These are phyloP conservation scores for Parsonsia alboflavescens DNA, from an alignment of 257 asterid species.

Conservation along the genomic window DNA sequence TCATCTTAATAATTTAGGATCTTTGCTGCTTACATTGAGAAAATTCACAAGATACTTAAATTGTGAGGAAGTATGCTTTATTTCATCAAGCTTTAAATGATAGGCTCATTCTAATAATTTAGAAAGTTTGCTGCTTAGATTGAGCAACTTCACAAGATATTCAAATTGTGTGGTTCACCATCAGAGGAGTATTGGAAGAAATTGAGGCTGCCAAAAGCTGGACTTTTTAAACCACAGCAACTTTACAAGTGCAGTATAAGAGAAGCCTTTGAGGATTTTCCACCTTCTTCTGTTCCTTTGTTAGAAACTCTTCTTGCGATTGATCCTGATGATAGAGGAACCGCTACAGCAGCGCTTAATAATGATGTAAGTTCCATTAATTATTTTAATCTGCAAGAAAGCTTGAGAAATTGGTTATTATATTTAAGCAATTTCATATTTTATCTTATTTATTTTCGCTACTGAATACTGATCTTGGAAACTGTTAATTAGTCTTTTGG, in stretches of 20 bases:
- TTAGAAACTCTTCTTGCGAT: slow-evolving; percentile 69
- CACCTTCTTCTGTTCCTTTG: slow-evolving; percentile 55
- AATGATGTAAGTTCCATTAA: slow-evolving; percentile 47
- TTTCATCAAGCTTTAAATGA: not conserved
- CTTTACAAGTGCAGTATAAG: slow-evolving; percentile 58
- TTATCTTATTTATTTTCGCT: not conserved
- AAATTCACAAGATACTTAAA: slow-evolving; percentile 76
- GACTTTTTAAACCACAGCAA: slow-evolving; percentile 78
- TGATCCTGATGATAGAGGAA: slow-evolving; percentile 78
- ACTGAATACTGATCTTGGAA: not conserved
- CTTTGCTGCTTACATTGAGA: slow-evolving; percentile 56
- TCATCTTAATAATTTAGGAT: not conserved
- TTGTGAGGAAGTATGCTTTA: slow-evolving; percentile 43
- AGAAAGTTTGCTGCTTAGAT: slow-evolving; percentile 38
- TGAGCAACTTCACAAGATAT: slow-evolving; percentile 91
- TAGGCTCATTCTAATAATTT: not conserved
- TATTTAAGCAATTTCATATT: not conserved
- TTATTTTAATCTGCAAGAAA: slow-evolving; percentile 1
- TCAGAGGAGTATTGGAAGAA: slow-evolving; percentile 84
- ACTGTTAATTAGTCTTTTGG: not conserved
- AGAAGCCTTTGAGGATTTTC: slow-evolving; percentile 74
- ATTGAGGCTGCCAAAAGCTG: slow-evolving; percentile 64
- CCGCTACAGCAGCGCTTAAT: slow-evolving; percentile 67
- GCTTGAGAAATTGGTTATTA: not conserved
- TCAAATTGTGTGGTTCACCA: slow-evolving; percentile 89